phyloP scores from a whole-genome alignment of 2,329 filamentous ascomycete species.

The Claviceps maximensis region DNA sequence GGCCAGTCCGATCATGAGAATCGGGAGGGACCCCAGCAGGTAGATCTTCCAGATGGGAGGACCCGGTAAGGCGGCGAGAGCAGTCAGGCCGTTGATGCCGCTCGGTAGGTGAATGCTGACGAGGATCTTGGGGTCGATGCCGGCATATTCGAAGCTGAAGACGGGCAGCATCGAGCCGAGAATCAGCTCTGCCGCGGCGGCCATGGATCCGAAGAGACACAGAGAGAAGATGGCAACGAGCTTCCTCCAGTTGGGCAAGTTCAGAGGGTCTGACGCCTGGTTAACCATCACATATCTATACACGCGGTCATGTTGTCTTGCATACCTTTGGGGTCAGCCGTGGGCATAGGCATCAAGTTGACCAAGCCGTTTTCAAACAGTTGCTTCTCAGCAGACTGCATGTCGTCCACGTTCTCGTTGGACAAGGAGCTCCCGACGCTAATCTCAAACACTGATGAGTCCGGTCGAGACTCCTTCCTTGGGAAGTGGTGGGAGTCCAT shows the following conservation, averaged over 20 bases:
- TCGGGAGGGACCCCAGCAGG: not conserved
- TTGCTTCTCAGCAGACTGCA: not conserved
- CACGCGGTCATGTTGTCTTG: not conserved
- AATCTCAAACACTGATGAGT: not conserved
- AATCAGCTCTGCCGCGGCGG: slow-evolving; percentile 1
- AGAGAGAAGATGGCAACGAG: not conserved
- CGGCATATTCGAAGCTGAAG: slow-evolving; percentile 3
- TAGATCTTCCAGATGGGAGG: slow-evolving; percentile 3
- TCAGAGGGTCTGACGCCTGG: not conserved
- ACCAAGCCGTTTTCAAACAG: slow-evolving; percentile 1
- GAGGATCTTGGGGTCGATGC: not conserved
- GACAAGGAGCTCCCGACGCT: not conserved
- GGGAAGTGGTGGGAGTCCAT: too few relatives aligned
- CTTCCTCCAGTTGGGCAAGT: slow-evolving; percentile 1
- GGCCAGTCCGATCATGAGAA: slow-evolving; percentile 1
- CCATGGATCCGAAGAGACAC: slow-evolving; percentile 3
- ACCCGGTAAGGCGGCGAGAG: not conserved
- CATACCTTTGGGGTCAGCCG: slow-evolving; percentile 1
- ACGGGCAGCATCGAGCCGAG: slow-evolving; percentile 2
- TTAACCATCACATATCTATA: not conserved
- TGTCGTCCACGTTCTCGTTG: not conserved
- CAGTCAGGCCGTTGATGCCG: not conserved
- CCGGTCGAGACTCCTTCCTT: not conserved
- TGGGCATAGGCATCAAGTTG: slow-evolving; percentile 3
- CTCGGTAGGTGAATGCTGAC: not conserved